phyloP scores from a whole-genome alignment of 441 rosid genomes.

The Breynia disticha region DNA sequence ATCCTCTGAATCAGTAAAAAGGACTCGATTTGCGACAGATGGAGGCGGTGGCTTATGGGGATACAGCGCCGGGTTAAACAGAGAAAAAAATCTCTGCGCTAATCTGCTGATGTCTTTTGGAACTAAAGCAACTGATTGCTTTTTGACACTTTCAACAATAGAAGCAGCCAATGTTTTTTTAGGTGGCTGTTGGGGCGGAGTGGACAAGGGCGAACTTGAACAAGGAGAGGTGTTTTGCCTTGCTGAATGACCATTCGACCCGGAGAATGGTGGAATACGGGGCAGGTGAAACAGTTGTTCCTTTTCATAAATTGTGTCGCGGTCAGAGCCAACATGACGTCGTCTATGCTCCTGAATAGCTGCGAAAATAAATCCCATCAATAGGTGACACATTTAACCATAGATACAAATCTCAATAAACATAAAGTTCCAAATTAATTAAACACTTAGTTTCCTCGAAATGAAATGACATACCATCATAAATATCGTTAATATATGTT shows the following conservation, averaged over 20 bases:
- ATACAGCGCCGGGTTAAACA: slow-evolving; percentile 63
- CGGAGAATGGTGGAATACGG: slow-evolving; percentile 22
- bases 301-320: slow-evolving; percentile 45
- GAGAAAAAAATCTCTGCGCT: slow-evolving; percentile 53
- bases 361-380: slow-evolving; percentile 25
- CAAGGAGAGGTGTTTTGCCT: slow-evolving; percentile 24
- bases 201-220: slow-evolving; percentile 22
- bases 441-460: slow-evolving; percentile 1
- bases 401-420: slow-evolving; percentile 1
- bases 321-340: slow-evolving; percentile 44
- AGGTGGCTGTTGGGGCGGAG: slow-evolving; percentile 39
- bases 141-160: slow-evolving; percentile 77
- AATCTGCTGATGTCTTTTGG: slow-evolving; percentile 75
- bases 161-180: slow-evolving; percentile 87
- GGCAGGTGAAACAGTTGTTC: slow-evolving; percentile 70
- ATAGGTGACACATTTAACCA: too few species aligned
- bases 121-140: slow-evolving; percentile 83
- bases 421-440: slow-evolving; percentile 7
- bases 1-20: slow-evolving; percentile 95
- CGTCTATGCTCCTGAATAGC: slow-evolving; percentile 58
- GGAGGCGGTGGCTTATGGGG: slow-evolving; percentile 89
- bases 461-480: slow-evolving; percentile 41
- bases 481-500: slow-evolving; percentile 53
- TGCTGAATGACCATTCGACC: slow-evolving; percentile 31
- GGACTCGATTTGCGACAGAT: slow-evolving; percentile 70